Evolutionary conservation across 108 stramenopile species (phyloP).

Genomic region (Skeletonema menzelii): DNA sequence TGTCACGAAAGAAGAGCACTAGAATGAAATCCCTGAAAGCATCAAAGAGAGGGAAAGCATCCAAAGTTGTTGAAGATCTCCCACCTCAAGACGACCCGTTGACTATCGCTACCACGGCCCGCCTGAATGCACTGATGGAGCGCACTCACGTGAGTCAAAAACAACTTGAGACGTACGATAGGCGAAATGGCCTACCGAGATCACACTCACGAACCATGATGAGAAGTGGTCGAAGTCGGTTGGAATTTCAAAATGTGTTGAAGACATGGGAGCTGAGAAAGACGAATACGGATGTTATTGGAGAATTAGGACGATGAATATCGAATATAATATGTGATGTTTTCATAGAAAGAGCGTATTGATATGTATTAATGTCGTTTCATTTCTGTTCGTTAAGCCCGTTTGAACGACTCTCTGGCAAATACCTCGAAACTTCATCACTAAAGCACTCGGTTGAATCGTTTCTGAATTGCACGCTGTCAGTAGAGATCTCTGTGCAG

Average conservation of each 20-base stretch:
- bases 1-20: background rate
- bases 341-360: no score
- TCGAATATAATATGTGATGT: no score
- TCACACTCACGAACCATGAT: background rate
- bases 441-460: no score
- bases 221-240: background rate
- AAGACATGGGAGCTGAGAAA: background rate
- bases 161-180: conserved; percentile 9
- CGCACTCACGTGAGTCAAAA: conserved; percentile 27
- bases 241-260: background rate
- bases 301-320: no score
- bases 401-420: no score
- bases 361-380: no score
- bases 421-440: no score
- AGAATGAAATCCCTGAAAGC: background rate
- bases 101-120: conserved; percentile 19
- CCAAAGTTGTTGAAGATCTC: conserved; percentile 12
- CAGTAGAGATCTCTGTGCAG: no score
- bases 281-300: no score
- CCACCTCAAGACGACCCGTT: conserved; percentile 20
- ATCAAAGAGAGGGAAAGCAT: background rate
- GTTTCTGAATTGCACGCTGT: no score
- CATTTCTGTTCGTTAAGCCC: no score
- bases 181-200: background rate
- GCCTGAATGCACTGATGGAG: conserved; percentile 27